Conservation (phyloP, 1,284 basidiomycete species). For the Ceratobasidium sp. region DNA sequence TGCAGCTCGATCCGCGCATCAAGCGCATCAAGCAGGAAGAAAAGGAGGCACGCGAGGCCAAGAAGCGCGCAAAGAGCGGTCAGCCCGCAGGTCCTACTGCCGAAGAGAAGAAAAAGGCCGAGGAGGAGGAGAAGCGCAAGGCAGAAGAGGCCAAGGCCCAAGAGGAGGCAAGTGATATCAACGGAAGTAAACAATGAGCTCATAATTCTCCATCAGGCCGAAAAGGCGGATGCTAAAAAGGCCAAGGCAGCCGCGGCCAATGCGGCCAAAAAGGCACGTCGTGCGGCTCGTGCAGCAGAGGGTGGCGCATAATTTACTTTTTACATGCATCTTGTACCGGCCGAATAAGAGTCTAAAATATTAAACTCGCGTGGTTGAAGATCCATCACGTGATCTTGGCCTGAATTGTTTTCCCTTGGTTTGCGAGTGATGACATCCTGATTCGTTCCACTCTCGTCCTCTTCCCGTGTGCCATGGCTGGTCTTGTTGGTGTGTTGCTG, state of each 20-base stretch:
- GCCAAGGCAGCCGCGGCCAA: constrained; percentile 82
- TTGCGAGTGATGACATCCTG: background rate
- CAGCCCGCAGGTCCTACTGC: constrained; percentile 57
- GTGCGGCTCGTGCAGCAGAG: constrained; percentile 56
- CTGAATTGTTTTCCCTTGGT: background rate
- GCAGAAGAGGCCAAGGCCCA: constrained; percentile 73
- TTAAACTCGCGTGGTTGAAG: background rate
- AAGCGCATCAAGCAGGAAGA: constrained; percentile 97
- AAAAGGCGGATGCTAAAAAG: constrained; percentile 82
- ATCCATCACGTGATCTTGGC: background rate
- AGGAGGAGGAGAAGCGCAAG: constrained; percentile 74
- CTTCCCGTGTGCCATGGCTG: background rate
- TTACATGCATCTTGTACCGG: background rate
- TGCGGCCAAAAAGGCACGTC: constrained; percentile 94
- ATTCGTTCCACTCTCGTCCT: background rate
- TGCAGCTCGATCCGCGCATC: constrained; percentile 91
- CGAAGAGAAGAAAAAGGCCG: constrained; percentile 64
- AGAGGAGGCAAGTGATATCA: constrained; percentile 67
- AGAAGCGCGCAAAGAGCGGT: constrained; percentile 69
- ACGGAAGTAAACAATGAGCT: background rate
- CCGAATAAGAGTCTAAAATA: background rate
- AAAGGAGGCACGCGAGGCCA: constrained; percentile 92
- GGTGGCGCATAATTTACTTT: constrained; percentile 21
- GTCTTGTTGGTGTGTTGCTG: background rate
- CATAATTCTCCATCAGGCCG: constrained; percentile 49